Base-by-base conservation (phyloP, 208 protist genomes). In the Leishmania mexicana region DNA sequence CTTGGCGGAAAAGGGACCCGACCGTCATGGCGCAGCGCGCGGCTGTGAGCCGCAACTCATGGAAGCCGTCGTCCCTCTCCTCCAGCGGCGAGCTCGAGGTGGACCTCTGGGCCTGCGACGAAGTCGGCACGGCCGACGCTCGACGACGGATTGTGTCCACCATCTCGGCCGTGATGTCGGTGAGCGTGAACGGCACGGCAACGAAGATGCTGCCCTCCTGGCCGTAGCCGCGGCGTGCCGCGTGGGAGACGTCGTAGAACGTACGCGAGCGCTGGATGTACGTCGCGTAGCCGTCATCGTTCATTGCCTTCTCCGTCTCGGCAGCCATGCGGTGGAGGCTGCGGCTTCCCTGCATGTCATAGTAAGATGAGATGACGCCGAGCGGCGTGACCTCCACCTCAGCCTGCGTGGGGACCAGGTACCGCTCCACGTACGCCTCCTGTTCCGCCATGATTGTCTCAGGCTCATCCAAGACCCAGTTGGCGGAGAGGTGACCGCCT, bases 131-230 rank as follows among this genome's bases (percentile, higher is more conserved):
- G 81, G 60, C 11, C 15, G 77, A 31, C 4, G 77, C 67, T 7
- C 73, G 78, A 7, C 72, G 67, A 21, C 38, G 2, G 45, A 82
- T 78, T 2, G 81, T 73, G 19, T 6, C 53, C 21, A 85, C 24
- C 65, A 77, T 78, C 42, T 85, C 78, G 0, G 60, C 57, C 10
- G 76, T 81, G 60, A 80, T 79, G 62, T 85, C 73, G 5, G 38
- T 38, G 58, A 85, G 75, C 7, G 75, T 65, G 17, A 86, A 85
- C 0, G 85, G 81, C 8, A 90, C 49, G 35, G 53, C 88, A 6
- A 89, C 88, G 31, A 88, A 89, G 40, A 91, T 81, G 67, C 79
- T 87, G 28, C 88, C 88, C 68, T 91, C 88, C 21, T 58, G 57
- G 10, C 88, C 88, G 45, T 91, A 91, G 5, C 88, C 88, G 17